Evolutionary conservation across 805 yeast genomes (phyloP), one percentile per base, ranked within the genome.

Genomic region (Candida ficus): DNA sequence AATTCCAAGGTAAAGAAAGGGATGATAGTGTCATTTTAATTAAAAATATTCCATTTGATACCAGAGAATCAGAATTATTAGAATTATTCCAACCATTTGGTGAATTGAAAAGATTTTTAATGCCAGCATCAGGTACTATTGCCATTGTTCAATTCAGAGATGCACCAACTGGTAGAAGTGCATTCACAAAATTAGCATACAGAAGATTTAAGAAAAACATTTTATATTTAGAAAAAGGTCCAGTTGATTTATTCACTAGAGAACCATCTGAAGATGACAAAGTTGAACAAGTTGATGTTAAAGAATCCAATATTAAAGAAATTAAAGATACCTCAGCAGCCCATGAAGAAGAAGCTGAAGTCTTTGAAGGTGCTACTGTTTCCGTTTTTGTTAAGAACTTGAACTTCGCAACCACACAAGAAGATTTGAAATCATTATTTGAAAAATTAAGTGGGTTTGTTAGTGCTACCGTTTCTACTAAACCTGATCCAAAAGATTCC

Each of bases 91-190:
- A 82, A 3, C 81, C 80, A 29, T 79, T 76, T 61, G 99, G 99
- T 39, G 83, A 83, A 47, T 55, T 93, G 21, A 79, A 78, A 47
- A 73, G 96, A 51, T 70, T 89, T 14, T 64, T 93, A 46, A 85
- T 93, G 88, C 99, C 99, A 13, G 96, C 96, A 6, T 84, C 95
- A 6, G 98, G 97, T 9, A 89, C 96, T 0, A 88, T 93, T 53
- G 97, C 98, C 11, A 84, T 93, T 56, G 80, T 93, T 9, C 96
- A 91, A 62, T 90, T 80, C 62, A 71, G 89, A 53, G 91, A 85
- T 59, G 65, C 80, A 3, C 83, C 95, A 12, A 70, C 83, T 33
- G 98, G 95, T 2, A 80, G 97, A 63, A 71, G 86, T 4, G 98
- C 98, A 1, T 93, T 93, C 60, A 71, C 85, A 22, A 88, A 87